Conservation (phyloP, 2,329 filamentous ascomycete species). For the Arthroderma sp. region DNA sequence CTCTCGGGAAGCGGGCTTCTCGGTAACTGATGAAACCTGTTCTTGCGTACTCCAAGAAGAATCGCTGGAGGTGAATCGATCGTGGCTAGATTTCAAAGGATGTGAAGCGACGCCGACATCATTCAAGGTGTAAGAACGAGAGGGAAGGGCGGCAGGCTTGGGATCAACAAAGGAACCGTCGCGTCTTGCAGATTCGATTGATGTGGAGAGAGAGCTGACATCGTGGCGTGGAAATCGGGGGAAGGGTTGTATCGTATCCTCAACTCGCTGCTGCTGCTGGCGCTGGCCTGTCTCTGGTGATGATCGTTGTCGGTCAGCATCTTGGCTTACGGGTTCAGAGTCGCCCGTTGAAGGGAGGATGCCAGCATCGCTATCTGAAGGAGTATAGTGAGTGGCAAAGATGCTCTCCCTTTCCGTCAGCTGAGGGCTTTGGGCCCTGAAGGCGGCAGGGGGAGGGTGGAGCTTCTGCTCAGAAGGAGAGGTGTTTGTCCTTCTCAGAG, state of each 20-base stretch:
- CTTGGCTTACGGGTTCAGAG: neutral
- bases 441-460: constrained; percentile 10
- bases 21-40: too few relatives aligned
- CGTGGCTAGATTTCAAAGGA: neutral
- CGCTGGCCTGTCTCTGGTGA: neutral
- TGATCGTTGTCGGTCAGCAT: neutral
- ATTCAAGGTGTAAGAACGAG: neutral
- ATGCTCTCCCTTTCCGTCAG: constrained; percentile 51
- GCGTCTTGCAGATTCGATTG: constrained; percentile 10
- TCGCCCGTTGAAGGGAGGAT: neutral
- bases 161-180: constrained; percentile 3
- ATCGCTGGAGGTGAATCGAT: too few relatives aligned
- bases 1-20: too few relatives aligned
- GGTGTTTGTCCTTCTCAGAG: constrained; percentile 10
- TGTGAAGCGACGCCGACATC: neutral
- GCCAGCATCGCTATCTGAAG: constrained; percentile 26
- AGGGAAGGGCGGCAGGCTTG: neutral
- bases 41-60: too few relatives aligned
- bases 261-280: neutral
- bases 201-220: constrained; percentile 10
- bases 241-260: neutral
- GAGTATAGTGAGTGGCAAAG: constrained; percentile 48
- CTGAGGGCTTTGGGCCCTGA: constrained; percentile 31
- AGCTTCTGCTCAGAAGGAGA: constrained; percentile 9
- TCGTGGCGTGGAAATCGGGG: constrained; percentile 5